Evolutionary conservation across 495 filamentous ascomycete species (phyloP).

Genomic region (Darksidea phi): DNA sequence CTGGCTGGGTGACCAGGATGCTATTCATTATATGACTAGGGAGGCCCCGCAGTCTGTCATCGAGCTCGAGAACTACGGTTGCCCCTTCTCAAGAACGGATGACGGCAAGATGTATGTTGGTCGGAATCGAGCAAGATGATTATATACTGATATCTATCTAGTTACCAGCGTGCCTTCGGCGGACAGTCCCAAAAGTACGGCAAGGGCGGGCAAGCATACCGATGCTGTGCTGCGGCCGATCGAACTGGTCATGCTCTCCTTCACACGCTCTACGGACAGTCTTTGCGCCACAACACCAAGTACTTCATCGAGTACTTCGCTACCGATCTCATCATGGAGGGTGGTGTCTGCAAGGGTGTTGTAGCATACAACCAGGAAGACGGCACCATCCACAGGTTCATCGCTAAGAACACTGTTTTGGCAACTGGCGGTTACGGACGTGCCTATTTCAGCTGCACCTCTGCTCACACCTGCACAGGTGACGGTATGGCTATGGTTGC

Average conservation of each 20-base stretch:
- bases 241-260: conserved; percentile 94
- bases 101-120: conserved; percentile 79
- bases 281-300: conserved; percentile 93
- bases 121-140: conserved; percentile 22
- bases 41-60: conserved; percentile 89
- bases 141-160: conserved; percentile 35
- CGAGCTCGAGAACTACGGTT: conserved; percentile 96
- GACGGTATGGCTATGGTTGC: conserved; percentile 99
- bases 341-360: conserved; percentile 92
- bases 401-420: conserved; percentile 90
- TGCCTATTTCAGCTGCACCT: conserved; percentile 96
- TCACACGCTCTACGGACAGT: conserved; percentile 98
- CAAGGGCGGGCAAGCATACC: conserved; percentile 95
- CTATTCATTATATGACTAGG: conserved; percentile 98
- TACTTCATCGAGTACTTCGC: conserved; percentile 99
- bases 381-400: conserved; percentile 93
- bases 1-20: conserved; percentile 98
- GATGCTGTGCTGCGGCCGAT: conserved; percentile 92
- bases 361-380: conserved; percentile 98
- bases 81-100: conserved; percentile 95
- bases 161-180: conserved; percentile 95
- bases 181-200: conserved; percentile 93
- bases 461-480: conserved; percentile 96
- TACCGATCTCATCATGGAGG: conserved; percentile 92
- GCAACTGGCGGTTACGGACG: conserved; percentile 96